Base-by-base conservation (phyloP, 2,329 filamentous ascomycete genomes). In the Dichotomopilus funicola region DNA sequence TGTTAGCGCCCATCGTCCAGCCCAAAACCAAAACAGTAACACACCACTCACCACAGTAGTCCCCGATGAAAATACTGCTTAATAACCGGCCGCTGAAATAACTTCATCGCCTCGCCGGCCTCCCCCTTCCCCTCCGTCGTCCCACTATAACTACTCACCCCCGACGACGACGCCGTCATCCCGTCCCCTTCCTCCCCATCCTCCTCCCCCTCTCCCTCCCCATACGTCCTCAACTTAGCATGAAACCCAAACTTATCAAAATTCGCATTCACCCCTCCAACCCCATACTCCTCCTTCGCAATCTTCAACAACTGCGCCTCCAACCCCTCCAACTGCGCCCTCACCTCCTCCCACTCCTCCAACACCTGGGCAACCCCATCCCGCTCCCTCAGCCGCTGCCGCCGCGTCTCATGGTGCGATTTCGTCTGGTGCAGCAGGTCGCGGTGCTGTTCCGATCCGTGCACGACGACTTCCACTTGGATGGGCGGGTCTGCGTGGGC, bases 61-160 rank as follows among this genome's bases (percentile, higher is more conserved):
- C 45, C 45, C 45, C 45, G 45, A 9, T 47, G 45, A 8, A 47
- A 47, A 36, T 47, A 47, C 45, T 47, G 45, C 33, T n/a, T 47
- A n/a, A 47, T 36, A 2, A 47, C 45, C 10, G 45, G 45, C 33
- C 45, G 10, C 33, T 37, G 35, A 7, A 36, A 34, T 31, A 47
- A n/a, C 45, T 37, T 47, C 31, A 47, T 13, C 8, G 12, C 31
- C 19, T 27, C 19, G 19, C 19, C 19, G 6, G 7, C 45, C 12
- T 34, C 45, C 6, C 6, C 31, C 45, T 36, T 34, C 5, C 33
- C 43, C 43, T n/a, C 31, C 9, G 10, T 47, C 5, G 33, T 34
- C 11, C 13, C 45, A 13, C 45, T 47, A 11, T 36, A 36, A 7
- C 33, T 37, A 6, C 45, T 47, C 45, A n/a, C 45, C 31, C 11